Evolutionary conservation across 2,329 filamentous ascomycete genomes (phyloP).

Genomic region (Paradendryphiella salina): DNA sequence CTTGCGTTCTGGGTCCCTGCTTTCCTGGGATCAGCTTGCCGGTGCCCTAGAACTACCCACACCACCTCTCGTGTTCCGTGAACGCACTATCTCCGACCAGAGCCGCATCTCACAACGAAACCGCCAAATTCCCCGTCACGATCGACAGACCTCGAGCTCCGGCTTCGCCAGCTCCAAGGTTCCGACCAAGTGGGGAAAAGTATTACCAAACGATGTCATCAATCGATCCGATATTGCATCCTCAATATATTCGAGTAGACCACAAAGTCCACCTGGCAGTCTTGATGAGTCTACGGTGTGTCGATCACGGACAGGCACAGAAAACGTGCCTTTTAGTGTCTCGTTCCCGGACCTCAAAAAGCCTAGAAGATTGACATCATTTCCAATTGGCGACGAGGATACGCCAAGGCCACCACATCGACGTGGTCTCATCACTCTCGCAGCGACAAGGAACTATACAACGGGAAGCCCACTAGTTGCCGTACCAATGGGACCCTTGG

Average conservation of each 20-base stretch:
- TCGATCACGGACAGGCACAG: slow-evolving; percentile 12
- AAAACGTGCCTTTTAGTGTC: slow-evolving; percentile 11
- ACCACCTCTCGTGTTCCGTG: slow-evolving; percentile 16
- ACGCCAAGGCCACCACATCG: slow-evolving; percentile 25
- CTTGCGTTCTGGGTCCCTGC: slow-evolving; percentile 49
- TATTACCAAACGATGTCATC: slow-evolving; percentile 25
- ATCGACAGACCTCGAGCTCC: slow-evolving; percentile 42
- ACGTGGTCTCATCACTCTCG: slow-evolving; percentile 15
- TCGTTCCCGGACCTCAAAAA: slow-evolving; percentile 15
- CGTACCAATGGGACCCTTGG: slow-evolving; percentile 7
- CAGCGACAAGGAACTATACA: slow-evolving; percentile 1
- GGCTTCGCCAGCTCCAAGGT: slow-evolving; percentile 45
- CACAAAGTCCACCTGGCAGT: slow-evolving; percentile 44
- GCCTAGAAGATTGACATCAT: slow-evolving; percentile 26
- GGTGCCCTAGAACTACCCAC: slow-evolving; percentile 26
- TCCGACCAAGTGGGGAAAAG: slow-evolving; percentile 46
- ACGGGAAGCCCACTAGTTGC: slow-evolving; percentile 2
- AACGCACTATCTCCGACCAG: slow-evolving; percentile 26
- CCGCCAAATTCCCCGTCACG: slow-evolving; percentile 21
- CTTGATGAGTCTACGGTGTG: slow-evolving; percentile 31
- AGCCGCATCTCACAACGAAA: slow-evolving; percentile 21
- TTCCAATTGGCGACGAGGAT: slow-evolving; percentile 29
- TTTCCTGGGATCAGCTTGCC: slow-evolving; percentile 43
- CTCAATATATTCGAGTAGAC: slow-evolving; percentile 48
- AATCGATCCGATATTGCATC: slow-evolving; percentile 34